phyloP scores from a whole-genome alignment of 2,329 filamentous ascomycete species.

The Ceratocystiopsis brevicomis region DNA sequence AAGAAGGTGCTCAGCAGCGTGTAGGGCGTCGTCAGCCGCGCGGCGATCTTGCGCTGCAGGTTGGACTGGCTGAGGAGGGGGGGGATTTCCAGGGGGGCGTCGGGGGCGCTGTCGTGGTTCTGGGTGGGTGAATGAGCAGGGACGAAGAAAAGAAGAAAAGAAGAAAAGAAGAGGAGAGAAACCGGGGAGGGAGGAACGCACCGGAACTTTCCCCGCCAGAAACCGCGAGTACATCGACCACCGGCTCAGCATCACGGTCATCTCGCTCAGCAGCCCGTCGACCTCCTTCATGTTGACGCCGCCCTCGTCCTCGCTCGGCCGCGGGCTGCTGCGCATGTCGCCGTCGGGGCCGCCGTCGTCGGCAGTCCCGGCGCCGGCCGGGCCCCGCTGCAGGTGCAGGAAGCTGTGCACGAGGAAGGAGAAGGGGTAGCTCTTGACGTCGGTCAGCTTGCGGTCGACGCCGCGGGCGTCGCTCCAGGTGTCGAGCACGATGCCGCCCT shows the following conservation, averaged over 20 bases:
- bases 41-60: constrained; percentile 57
- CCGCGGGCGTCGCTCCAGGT: constrained; percentile 83
- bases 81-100: constrained; percentile 39
- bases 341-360: constrained; percentile 9
- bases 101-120: constrained; percentile 3
- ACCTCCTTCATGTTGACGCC: constrained; percentile 93
- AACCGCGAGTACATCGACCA: constrained; percentile 91
- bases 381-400: constrained; percentile 44
- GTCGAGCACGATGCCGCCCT: constrained; percentile 88
- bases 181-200: too few species aligned
- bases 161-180: too few species aligned
- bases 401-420: constrained; percentile 95
- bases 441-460: constrained; percentile 71
- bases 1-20: constrained; percentile 91
- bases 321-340: constrained; percentile 22
- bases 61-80: constrained; percentile 61
- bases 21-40: constrained; percentile 61
- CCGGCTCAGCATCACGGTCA: constrained; percentile 74
- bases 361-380: background rate
- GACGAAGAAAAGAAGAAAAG: too few species aligned
- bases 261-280: constrained; percentile 71
- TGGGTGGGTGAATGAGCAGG: too few species aligned
- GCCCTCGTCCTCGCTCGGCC: constrained; percentile 75
- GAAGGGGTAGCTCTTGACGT: constrained; percentile 95
- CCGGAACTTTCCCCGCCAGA: constrained; percentile 59